Evolutionary conservation across 805 yeast species (phyloP).

Genomic region (Candida rishiriensis): DNA sequence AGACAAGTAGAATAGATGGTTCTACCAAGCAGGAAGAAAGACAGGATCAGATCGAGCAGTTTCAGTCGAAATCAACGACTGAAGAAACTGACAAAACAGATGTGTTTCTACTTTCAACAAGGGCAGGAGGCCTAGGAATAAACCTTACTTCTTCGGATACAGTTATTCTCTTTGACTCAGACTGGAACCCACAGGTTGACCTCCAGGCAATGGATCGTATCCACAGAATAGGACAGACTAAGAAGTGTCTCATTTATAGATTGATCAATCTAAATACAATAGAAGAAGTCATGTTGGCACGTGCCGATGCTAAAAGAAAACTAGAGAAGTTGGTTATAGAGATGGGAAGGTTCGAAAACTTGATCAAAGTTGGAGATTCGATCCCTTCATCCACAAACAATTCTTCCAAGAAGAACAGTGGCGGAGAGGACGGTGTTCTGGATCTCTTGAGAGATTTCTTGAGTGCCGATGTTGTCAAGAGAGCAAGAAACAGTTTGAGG

Average conservation of each 20-base stretch:
- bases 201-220: slow-evolving; percentile 95
- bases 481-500: slow-evolving; percentile 13
- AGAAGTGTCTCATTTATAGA: slow-evolving; percentile 79
- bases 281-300: slow-evolving; percentile 75
- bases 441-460: slow-evolving; percentile 38
- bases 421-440: slow-evolving; percentile 11
- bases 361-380: slow-evolving; percentile 11
- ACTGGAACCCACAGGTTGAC: slow-evolving; percentile 98
- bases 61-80: slow-evolving; percentile 31
- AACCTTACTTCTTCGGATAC: slow-evolving; percentile 85
- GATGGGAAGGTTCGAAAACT: slow-evolving; percentile 51
- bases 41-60: slow-evolving; percentile 54
- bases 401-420: slow-evolving; percentile 8
- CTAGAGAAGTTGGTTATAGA: slow-evolving; percentile 74
- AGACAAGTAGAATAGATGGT: slow-evolving; percentile 71
- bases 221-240: slow-evolving; percentile 86
- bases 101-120: slow-evolving; percentile 76
- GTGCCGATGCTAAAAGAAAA: slow-evolving; percentile 75
- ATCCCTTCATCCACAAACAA: too few species aligned
- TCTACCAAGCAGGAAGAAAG: slow-evolving; percentile 61
- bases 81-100: too few species aligned
- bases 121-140: slow-evolving; percentile 94
- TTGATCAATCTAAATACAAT: slow-evolving; percentile 73
- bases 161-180: slow-evolving; percentile 85
- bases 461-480: slow-evolving; percentile 31